A percentile compares a stretch with the other conserved stretches of the same genome.
Conservation (phyloP, 495 filamentous ascomycete species). For the Patellaria atrata region DNA sequence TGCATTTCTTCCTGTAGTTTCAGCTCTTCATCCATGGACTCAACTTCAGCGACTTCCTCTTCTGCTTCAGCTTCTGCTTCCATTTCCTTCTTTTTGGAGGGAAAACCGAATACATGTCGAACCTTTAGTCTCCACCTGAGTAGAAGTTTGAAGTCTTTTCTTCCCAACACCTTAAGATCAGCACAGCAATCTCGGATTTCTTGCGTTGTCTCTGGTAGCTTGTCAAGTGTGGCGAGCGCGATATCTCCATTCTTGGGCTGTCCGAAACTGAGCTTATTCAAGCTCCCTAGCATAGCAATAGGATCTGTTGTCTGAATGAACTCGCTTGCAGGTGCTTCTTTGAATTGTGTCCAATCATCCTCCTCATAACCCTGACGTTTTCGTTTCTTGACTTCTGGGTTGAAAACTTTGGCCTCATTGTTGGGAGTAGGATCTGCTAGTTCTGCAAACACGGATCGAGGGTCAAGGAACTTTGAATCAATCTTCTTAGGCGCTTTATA, state of each 20-base stretch:
- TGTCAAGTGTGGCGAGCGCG: constrained; percentile 70
- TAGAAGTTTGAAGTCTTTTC: constrained; percentile 89
- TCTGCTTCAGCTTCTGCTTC: constrained; percentile 35
- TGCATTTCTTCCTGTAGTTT: constrained; percentile 77
- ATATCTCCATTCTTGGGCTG: constrained; percentile 68
- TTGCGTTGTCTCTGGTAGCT: constrained; percentile 81
- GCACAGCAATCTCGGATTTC: constrained; percentile 75
- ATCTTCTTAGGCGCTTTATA: constrained; percentile 87
- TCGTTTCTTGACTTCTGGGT: constrained; percentile 90
- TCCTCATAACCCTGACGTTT: constrained; percentile 97
- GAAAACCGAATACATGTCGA: constrained; percentile 80
- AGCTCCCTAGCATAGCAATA: constrained; percentile 81
- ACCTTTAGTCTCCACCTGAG: constrained; percentile 84
- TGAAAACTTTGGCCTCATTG: constrained; percentile 95
- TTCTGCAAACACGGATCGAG: constrained; percentile 86
- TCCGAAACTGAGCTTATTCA: constrained; percentile 71
- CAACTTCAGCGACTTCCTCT: constrained; percentile 66
- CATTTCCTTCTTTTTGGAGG: constrained; percentile 50
- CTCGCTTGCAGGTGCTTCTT: constrained; percentile 71
- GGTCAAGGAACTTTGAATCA: constrained; percentile 85
- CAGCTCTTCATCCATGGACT: constrained; percentile 86
- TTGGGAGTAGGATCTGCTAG: constrained; percentile 79
- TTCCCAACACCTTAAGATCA: constrained; percentile 80
- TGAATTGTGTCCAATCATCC: constrained; percentile 84
- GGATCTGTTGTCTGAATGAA: constrained; percentile 93